Evolutionary conservation across 306 rosid genomes (phyloP).

Genomic region (Vicia villosa): DNA sequence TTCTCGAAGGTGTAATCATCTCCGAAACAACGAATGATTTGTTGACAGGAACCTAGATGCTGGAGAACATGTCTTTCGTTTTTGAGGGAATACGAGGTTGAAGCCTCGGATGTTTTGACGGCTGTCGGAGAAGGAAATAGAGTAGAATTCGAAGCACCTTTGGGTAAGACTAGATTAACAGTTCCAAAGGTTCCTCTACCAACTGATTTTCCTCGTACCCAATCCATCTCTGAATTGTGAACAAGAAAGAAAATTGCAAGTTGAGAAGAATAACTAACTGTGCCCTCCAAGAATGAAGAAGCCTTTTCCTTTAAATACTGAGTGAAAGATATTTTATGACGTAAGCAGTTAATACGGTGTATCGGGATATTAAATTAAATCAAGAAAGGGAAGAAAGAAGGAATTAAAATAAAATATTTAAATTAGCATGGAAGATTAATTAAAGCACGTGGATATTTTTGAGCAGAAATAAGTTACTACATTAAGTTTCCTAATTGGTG

Average conservation of each 20-base stretch:
- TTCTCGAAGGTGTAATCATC: conserved; percentile 52
- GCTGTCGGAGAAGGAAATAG: conserved; percentile 48
- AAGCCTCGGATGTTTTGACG: conserved; percentile 58
- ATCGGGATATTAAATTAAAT: neutral
- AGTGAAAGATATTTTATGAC: conserved; percentile 19
- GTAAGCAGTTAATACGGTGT: neutral
- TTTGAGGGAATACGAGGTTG: conserved; percentile 47
- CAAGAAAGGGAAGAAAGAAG: neutral
- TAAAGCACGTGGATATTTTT: conserved; percentile 75
- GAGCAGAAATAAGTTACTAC: conserved; percentile 16
- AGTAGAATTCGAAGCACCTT: neutral
- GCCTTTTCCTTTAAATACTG: conserved; percentile 9
- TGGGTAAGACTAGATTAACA: conserved; percentile 50
- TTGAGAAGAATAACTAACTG: no score
- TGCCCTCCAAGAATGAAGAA: neutral
- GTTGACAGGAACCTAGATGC: conserved; percentile 50
- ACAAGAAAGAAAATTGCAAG: conserved; percentile 21
- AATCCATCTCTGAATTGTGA: conserved; percentile 55
- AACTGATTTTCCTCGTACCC: conserved; percentile 73
- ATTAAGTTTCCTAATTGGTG: neutral
- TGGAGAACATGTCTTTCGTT: conserved; percentile 70
- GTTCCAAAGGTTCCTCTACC: conserved; percentile 89
- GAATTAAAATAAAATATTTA: neutral
- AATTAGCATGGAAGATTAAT: conserved; percentile 7
- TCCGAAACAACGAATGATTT: conserved; percentile 63